phyloP scores from a whole-genome alignment of 2,329 filamentous ascomycete species.

The Huntiella abstrusa region DNA sequence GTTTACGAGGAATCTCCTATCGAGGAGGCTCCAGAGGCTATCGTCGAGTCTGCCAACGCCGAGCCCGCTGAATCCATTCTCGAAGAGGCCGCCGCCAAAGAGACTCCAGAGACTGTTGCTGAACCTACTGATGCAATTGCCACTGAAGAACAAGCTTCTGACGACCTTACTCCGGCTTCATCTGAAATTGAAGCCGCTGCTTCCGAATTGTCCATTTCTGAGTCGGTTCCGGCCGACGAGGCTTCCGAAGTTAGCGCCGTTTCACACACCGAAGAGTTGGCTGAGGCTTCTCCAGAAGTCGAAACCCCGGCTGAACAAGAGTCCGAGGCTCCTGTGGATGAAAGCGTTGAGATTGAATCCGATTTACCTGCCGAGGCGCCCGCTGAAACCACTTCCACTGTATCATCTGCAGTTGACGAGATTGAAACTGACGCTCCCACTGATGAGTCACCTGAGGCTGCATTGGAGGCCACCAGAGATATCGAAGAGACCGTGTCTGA shows the following conservation, averaged over 20 bases:
- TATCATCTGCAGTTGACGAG: background rate
- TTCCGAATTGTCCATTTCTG: no score
- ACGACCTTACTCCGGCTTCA: no score
- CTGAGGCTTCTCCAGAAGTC: no score
- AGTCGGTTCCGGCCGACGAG: no score
- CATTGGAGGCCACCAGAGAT: background rate
- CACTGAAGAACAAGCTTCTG: background rate
- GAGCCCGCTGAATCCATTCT: background rate
- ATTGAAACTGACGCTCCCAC: background rate
- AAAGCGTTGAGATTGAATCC: background rate
- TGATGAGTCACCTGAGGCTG: background rate
- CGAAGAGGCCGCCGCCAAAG: background rate
- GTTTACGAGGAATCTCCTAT: background rate
- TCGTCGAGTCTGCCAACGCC: background rate
- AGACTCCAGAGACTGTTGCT: background rate
- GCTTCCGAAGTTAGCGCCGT: no score
- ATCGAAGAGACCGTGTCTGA: background rate
- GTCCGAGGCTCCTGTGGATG: background rate
- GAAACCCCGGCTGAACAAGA: background rate
- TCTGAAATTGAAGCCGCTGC: no score
- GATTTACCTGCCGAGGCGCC: background rate
- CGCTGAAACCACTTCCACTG: background rate
- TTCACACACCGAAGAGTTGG: no score
- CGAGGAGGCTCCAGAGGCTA: background rate
- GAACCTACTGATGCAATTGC: background rate